Conservation (phyloP, 495 filamentous ascomycete genomes). For the Aspergillus homomorphus region DNA sequence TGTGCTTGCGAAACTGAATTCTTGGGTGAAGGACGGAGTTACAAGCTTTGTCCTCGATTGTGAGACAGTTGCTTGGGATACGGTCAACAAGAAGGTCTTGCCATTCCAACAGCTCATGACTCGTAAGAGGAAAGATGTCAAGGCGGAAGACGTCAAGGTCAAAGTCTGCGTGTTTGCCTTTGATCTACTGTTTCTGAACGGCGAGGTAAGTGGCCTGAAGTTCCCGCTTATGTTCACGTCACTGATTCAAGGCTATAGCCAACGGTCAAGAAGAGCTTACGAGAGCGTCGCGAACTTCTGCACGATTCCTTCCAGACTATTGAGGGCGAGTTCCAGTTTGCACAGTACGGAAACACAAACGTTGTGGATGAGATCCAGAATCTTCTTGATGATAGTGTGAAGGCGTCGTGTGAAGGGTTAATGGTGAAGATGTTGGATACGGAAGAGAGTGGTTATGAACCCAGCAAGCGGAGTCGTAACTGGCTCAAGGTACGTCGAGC, state of each 20-base stretch:
- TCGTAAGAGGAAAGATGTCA: conserved; percentile 94
- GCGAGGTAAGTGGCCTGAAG: conserved; percentile 55
- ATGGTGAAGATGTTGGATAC: conserved; percentile 99
- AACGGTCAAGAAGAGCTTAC: conserved; percentile 79
- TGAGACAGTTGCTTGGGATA: conserved; percentile 98
- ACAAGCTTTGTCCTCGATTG: conserved; percentile 96
- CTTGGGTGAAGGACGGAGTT: conserved; percentile 85
- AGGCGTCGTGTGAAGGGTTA: conserved; percentile 90
- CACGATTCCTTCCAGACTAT: conserved; percentile 67
- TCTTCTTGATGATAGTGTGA: conserved; percentile 88
- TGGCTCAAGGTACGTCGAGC: conserved; percentile 78
- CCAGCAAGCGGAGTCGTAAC: conserved; percentile 89
- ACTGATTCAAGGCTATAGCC: conserved; percentile 40
- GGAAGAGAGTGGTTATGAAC: conserved; percentile 85
- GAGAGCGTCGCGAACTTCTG: conserved; percentile 77
- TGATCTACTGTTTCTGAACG: conserved; percentile 90
- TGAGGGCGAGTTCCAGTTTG: conserved; percentile 91
- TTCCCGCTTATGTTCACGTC: conserved; percentile 9
- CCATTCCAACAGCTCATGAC: conserved; percentile 99
- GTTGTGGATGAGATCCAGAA: conserved; percentile 89
- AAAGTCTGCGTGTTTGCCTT: conserved; percentile 98
- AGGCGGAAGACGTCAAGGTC: conserved; percentile 93
- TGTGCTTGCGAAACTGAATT: conserved; percentile 78
- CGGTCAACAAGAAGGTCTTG: conserved; percentile 84
- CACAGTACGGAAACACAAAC: conserved; percentile 80